Evolutionary conservation across 1,284 basidiomycete genomes (phyloP).

Genomic region (Hymenochaete sp.): DNA sequence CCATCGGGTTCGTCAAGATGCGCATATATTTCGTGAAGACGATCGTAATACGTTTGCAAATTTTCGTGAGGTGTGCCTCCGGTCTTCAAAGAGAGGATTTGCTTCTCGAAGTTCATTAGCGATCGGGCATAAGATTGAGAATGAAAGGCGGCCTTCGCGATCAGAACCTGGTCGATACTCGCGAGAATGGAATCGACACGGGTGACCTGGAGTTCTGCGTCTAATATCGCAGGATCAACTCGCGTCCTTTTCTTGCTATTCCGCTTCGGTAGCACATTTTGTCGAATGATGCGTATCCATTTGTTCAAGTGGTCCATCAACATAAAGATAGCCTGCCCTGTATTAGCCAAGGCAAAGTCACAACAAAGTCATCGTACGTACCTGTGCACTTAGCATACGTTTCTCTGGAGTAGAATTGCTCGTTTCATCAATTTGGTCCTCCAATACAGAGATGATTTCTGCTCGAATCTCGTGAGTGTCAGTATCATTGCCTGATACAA

Average conservation of each 20-base stretch:
- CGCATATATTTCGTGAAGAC: conserved; percentile 93
- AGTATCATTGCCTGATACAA: conserved; percentile 66
- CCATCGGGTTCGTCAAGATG: conserved; percentile 97
- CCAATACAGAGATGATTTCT: conserved; percentile 78
- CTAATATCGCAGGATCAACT: conserved; percentile 27
- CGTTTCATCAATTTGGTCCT: conserved; percentile 72
- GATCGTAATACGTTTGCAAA: conserved; percentile 79
- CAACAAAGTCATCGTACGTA: conserved; percentile 28
- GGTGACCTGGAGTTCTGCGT: conserved; percentile 49
- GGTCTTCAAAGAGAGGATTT: conserved; percentile 50
- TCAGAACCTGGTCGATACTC: conserved; percentile 80
- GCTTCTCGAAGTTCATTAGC: conserved; percentile 90
- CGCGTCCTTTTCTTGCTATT: conserved; percentile 41
- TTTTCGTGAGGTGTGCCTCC: conserved; percentile 38
- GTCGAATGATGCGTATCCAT: conserved; percentile 71
- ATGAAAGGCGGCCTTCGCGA: conserved; percentile 89
- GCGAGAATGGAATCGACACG: conserved; percentile 74
- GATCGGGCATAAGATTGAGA: conserved; percentile 93
- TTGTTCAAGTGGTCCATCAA: conserved; percentile 92
- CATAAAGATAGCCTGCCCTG: conserved; percentile 76
- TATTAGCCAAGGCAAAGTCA: conserved; percentile 1
- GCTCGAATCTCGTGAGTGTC: conserved; percentile 59
- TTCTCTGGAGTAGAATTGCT: conserved; percentile 63
- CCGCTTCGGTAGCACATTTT: conserved; percentile 45
- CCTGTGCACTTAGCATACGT: conserved; percentile 82